Conservation (phyloP, 1,284 basidiomycete genomes). For the Ustilago cynodontis region DNA sequence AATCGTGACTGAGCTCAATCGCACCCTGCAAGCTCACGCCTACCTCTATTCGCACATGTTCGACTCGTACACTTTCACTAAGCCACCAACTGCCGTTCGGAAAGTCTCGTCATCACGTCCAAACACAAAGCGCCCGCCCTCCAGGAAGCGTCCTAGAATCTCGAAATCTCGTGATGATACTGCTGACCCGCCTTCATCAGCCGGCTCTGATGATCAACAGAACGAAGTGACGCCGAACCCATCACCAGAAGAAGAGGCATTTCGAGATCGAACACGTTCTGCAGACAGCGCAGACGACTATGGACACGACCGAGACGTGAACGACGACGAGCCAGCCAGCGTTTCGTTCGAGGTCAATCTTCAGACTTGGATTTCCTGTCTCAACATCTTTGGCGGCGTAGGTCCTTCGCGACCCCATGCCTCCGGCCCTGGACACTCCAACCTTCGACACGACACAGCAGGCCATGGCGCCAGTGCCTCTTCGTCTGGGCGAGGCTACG, state of each 20-base stretch:
- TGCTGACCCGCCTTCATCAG: background rate
- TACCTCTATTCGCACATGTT: conserved; percentile 85
- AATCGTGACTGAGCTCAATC: conserved; percentile 88
- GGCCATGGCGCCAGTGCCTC: background rate
- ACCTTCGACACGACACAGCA: conserved; percentile 12
- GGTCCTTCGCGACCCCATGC: conserved; percentile 40
- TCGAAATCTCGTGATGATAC: background rate
- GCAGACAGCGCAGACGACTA: conserved; percentile 19
- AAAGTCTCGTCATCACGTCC: conserved; percentile 1
- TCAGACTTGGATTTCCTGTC: conserved; percentile 83
- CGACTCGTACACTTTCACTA: conserved; percentile 78
- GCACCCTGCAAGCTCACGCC: conserved; percentile 83
- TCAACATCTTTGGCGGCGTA: conserved; percentile 91
- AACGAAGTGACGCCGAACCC: background rate
- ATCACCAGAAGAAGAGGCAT: background rate
- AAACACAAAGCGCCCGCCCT: background rate
- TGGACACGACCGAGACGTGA: background rate
- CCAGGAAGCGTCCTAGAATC: conserved; percentile 20
- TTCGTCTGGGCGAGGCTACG: conserved; percentile 14
- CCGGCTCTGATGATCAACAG: conserved; percentile 10
- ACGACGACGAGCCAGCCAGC: conserved; percentile 64
- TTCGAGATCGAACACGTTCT: conserved; percentile 3
- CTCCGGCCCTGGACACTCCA: background rate
- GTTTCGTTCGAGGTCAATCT: conserved; percentile 83
- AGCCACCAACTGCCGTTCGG: conserved; percentile 56